These are phyloP conservation scores for Solanum sitiens DNA, from an alignment of 257 asterid species.

Conservation along the genomic window DNA sequence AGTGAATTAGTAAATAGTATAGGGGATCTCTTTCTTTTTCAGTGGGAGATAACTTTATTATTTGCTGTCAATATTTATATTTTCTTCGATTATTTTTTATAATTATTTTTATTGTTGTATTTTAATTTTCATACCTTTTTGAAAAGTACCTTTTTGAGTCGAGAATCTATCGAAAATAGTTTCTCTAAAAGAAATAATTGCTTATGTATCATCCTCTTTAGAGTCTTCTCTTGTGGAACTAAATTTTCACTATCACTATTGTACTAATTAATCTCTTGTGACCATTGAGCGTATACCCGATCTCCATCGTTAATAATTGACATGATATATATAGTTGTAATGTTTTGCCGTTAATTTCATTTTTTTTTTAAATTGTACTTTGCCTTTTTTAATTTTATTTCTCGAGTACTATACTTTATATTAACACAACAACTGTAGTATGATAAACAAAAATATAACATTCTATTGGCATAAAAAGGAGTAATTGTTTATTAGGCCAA, in stretches of 20 bases:
- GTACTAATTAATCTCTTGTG: too few species aligned
- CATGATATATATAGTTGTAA: neutral
- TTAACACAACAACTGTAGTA: neutral
- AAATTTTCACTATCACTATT: too few species aligned
- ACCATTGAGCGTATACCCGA: neutral
- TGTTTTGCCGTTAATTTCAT: neutral
- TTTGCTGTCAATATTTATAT: neutral
- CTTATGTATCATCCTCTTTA: too few species aligned
- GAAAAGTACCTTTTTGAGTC: too few species aligned
- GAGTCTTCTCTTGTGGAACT: too few species aligned
- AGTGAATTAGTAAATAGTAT: neutral
- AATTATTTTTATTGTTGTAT: too few species aligned
- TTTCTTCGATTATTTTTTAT: too few species aligned
- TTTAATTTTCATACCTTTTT: too few species aligned
- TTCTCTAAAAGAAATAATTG: accelerated
- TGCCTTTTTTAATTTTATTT: neutral
- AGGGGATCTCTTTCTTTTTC: neutral
- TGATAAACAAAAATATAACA: neutral
- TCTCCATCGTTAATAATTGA: neutral
- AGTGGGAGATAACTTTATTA: neutral
- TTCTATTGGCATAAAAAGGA: neutral
- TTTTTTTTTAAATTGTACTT: neutral
- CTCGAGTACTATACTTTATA: neutral
- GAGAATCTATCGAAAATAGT: too few species aligned
- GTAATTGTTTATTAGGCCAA: neutral